A percentile compares a stretch with the other conserved stretches of the same genome.
Conservation (phyloP, 805 yeast species). For the Lachancea meyersii region DNA sequence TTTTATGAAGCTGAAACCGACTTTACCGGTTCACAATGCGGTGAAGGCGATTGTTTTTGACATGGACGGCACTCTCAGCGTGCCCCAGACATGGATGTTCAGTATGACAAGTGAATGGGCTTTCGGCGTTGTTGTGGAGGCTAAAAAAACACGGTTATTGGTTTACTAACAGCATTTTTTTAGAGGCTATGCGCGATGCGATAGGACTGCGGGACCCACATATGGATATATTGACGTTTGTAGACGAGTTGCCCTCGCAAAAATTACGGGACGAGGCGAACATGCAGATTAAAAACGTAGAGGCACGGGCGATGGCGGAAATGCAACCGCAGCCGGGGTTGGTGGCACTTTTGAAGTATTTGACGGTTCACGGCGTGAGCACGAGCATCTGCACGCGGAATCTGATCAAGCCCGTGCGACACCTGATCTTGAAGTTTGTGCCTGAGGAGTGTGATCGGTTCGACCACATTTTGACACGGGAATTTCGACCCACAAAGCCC, state of each 20-base stretch:
- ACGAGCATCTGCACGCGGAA: conserved; percentile 63
- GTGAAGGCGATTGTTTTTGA: conserved; percentile 59
- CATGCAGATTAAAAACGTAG: conserved; percentile 44
- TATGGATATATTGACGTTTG: conserved; percentile 48
- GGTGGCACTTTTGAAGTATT: conserved; percentile 34
- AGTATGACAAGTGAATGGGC: conserved; percentile 17
- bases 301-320: conserved; percentile 52
- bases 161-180: not conserved
- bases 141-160: too few species aligned
- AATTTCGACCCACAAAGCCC: conserved; percentile 64
- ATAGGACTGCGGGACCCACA: conserved; percentile 41
- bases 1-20: conserved; percentile 6
- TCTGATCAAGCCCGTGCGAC: conserved; percentile 45
- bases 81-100: conserved; percentile 58
- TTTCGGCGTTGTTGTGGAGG: not conserved
- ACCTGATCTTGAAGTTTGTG: conserved; percentile 42
- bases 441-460: conserved; percentile 34
- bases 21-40: not conserved
- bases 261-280: conserved; percentile 41
- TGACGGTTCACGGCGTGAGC: conserved; percentile 32
- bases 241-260: conserved; percentile 38
- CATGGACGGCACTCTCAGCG: conserved; percentile 73
- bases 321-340: conserved; percentile 50
- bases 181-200: conserved; percentile 53
- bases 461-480: conserved; percentile 55